Conservation (phyloP, 768 basidiomycete genomes). For the Mycena latifolia region DNA sequence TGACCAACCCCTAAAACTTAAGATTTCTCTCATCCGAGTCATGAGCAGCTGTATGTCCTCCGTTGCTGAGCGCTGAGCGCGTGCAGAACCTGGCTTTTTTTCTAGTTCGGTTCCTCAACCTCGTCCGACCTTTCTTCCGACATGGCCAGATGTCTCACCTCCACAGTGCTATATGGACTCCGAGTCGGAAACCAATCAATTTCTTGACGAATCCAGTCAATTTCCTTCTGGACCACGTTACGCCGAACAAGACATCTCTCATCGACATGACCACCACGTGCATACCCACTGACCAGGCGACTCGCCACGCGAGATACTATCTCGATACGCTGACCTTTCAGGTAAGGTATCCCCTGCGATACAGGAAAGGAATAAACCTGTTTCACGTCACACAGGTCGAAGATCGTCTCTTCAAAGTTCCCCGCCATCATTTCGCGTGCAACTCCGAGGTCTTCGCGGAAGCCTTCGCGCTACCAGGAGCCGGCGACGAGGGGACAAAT, state of each 20-base stretch:
- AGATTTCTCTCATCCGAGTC: constrained; percentile 47
- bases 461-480: constrained; percentile 47
- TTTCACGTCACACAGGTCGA: constrained; percentile 57
- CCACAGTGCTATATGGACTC: constrained; percentile 75
- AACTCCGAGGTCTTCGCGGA: constrained; percentile 49
- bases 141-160: constrained; percentile 97
- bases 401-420: constrained; percentile 52
- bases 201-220: too few relatives aligned
- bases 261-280: neutral
- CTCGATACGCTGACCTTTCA: constrained; percentile 13
- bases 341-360: neutral
- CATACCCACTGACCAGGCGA: neutral
- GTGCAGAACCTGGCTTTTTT: constrained; percentile 10
- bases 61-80: constrained; percentile 5
- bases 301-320: constrained; percentile 19
- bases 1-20: too few relatives aligned
- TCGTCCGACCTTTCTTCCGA: constrained; percentile 97
- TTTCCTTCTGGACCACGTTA: too few relatives aligned
- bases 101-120: constrained; percentile 95
- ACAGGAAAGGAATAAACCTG: neutral
- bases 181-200: too few relatives aligned
- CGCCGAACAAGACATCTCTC: too few relatives aligned
- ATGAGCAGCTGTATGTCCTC: constrained; percentile 85
- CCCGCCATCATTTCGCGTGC: constrained; percentile 46
- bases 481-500: constrained; percentile 4